These are phyloP conservation scores for Lachnellula hyalina DNA, from an alignment of 2,329 filamentous ascomycete species.

Conservation along the genomic window DNA sequence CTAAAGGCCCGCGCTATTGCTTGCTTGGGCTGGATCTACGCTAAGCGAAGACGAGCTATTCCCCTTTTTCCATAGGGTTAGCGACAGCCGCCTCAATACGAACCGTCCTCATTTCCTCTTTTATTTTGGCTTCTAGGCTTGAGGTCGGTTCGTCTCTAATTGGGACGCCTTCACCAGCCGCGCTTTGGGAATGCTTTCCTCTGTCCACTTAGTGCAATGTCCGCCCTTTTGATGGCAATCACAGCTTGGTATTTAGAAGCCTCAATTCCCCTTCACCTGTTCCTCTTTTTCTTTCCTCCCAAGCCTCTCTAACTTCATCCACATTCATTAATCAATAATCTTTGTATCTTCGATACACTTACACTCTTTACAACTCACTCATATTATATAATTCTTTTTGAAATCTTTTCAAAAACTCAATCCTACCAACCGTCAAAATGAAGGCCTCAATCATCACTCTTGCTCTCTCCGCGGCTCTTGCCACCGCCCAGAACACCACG, in stretches of 20 bases:
- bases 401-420: neutral
- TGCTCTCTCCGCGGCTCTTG: neutral
- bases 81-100: no score
- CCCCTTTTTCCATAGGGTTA: no score
- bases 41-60: no score
- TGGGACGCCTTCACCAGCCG: no score
- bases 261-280: neutral
- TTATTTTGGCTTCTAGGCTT: no score
- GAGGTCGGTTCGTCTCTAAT: no score
- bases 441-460: slow-evolving; percentile 2
- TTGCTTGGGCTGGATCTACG: no score
- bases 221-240: neutral
- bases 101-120: no score
- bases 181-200: no score
- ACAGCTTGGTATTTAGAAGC: neutral
- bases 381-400: neutral
- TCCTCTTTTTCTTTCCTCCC: neutral
- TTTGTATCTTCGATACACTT: neutral
- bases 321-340: neutral
- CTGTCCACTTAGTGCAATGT: no score
- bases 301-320: neutral
- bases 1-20: no score
- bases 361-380: neutral
- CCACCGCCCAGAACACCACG: neutral
- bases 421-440: neutral